These are phyloP conservation scores for Astragalus glycyphyllos DNA, from an alignment of 306 rosid species.

Conservation along the genomic window DNA sequence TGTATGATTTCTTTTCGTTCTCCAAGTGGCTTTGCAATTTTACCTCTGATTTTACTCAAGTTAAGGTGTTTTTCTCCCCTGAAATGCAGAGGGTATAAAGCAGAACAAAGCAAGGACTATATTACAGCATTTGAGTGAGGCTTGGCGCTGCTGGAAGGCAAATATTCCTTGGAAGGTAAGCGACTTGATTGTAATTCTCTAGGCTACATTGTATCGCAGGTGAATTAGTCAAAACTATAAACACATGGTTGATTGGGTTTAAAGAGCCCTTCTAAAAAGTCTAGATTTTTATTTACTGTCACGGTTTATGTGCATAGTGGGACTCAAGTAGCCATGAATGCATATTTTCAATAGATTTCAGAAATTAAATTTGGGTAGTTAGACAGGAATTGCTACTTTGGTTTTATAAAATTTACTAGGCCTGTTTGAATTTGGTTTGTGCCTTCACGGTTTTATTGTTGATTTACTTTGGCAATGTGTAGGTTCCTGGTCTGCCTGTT, in stretches of 20 bases:
- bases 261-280: not conserved
- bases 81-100: constrained; percentile 87
- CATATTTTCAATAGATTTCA: not conserved
- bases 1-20: constrained; percentile 2
- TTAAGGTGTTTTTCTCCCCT: constrained; percentile 1
- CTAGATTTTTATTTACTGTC: constrained; percentile 1
- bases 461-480: constrained; percentile 18
- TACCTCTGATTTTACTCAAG: constrained; percentile 5
- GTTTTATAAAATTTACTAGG: not conserved
- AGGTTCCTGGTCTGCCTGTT: constrained; percentile 99
- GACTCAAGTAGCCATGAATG: not conserved
- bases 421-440: constrained; percentile 18
- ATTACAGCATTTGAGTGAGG: constrained; percentile 98
- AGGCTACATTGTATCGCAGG: not conserved
- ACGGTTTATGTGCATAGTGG: not conserved
- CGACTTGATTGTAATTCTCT: constrained; percentile 1
- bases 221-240: constrained; percentile 6
- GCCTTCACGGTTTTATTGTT: not conserved
- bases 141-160: constrained; percentile 99
- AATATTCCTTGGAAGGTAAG: constrained; percentile 98
- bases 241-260: constrained; percentile 2
- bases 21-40: constrained; percentile 3
- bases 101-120: constrained; percentile 97
- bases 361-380: not conserved
- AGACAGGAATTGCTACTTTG: not conserved